Evolutionary conservation across 371 early-diverging fungal species (phyloP), one percentile per base, ranked within the genome.

Genomic region (Cokeromyces recurvatus): DNA sequence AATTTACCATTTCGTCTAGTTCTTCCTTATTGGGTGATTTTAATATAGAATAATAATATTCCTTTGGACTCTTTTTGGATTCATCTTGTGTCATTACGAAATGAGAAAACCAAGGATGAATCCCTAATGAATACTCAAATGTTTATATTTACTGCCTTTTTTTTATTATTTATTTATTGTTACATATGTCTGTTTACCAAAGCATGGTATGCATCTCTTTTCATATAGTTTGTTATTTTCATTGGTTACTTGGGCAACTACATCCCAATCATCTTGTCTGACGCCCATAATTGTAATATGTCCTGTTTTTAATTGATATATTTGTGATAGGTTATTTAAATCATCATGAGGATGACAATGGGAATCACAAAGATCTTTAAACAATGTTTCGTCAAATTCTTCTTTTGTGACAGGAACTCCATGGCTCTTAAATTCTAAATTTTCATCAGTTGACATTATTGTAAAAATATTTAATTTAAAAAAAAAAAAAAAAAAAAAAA

Each of bases 261-360:
- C 32, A 32, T 64, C 68, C 76, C 76, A 75, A 38, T 75, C 76
- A 23, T 71, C 72, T 42, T 59, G 66, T 17, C 72, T 55, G 2
- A 71, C 72, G 1, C 76, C 76, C 76, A 75, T 75, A 4, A 71
- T 39, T 0, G 71, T 71, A n/a, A 75, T 23, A 38, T 67, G 72
- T 1, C 69, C 72, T 9, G 69, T 71, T 24, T 59, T 53, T 3
- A 75, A 42, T 31, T 48, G 37, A 1, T 63, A 38, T 45, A 75
- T 71, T n/a, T 37, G 11, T 15, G 24, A 23, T 1, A 71, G 47
- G 2, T 59, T 27, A 0, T 62, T 55, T 3, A 41, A 12, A 42
- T 62, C 76, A 37, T 75, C 76, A 34, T 75, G 76, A 8, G 72
- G 66, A 46, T 75, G 76, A 43, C 76, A 71, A 23, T 75, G 76